Base-by-base conservation (phyloP, 768 basidiomycete species). In the Chalciporus sphaerocephalus region DNA sequence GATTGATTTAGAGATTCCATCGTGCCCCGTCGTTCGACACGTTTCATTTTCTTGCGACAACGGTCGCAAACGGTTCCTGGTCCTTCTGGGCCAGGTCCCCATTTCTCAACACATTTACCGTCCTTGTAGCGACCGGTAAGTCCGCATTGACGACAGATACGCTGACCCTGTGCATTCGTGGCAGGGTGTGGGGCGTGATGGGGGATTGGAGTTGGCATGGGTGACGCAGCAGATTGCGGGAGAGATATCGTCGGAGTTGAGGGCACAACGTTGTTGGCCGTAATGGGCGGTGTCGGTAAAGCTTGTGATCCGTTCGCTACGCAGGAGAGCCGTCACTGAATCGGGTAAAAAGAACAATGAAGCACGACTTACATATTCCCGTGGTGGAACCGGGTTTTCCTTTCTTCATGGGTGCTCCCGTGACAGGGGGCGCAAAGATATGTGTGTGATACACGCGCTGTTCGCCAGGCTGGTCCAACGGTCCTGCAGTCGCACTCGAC, bases 31-130 rank as follows among this genome's bases (percentile, higher is more conserved):
- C 85, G 71, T 58, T 90, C 87, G 40, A 87, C 83, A 2, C 87
- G 79, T 66, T 89, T 89, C 85, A 88, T 87, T 64, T 89, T 88
- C 64, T 90, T 90, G 41, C 87, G 78, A 64, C 87, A 88, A 76
- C 87, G 70, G 70, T 90, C 87, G 57, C 87, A 90, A 0, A 90
- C 87, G 0, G 87, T 90, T 17, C 87, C 87, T 40, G 87, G 87
- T 0, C 87, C 87, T 65, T 83, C 77, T 38, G 87, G 87, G 4
- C 87, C 87, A 18, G 87, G 87, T 1, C 87, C 87, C 87, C 87
- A 90, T 64, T 90, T 90, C 58, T 90, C 87, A 41, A 90, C 87
- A 59, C 87, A 90, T 54, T 87, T 87, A 8, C 83, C 85, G 17
- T 90, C 87, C 68, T 88, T 88, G 68, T 89, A 90, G 1, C 87